Evolutionary conservation across 192 early-diverging fungal genomes (phyloP).

Genomic region (Endogone sp.): DNA sequence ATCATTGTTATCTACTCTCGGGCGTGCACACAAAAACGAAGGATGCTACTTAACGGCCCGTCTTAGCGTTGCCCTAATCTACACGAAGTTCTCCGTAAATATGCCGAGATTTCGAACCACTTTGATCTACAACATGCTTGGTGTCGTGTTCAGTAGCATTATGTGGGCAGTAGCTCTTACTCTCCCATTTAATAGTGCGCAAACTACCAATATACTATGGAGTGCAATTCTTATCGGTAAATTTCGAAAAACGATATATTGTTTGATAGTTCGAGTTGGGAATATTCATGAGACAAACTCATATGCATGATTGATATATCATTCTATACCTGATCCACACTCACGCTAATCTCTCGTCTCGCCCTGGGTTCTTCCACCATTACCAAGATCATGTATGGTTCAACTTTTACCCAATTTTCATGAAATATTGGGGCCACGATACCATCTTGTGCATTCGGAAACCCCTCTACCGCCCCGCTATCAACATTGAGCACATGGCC

Average conservation of each 20-base stretch:
- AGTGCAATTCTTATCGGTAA: background rate
- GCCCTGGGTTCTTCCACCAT: no score
- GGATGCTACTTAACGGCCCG: background rate
- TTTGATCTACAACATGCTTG: background rate
- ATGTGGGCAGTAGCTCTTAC: background rate
- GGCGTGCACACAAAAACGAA: background rate
- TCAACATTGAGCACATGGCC: conserved; percentile 37
- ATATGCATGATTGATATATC: no score
- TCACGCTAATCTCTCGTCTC: background rate
- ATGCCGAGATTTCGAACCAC: background rate
- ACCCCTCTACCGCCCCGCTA: conserved; percentile 18
- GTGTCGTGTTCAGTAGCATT: background rate
- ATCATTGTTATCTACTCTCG: no score
- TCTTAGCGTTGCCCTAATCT: background rate
- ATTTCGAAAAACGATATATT: background rate
- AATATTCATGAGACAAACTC: no score
- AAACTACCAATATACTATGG: background rate
- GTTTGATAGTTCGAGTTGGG: no score
- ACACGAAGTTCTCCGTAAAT: background rate
- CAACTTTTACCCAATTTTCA: background rate
- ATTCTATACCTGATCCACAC: no score
- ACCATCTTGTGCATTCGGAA: background rate
- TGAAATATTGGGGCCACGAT: background rate
- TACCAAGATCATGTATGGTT: background rate
- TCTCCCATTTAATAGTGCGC: background rate